Base-by-base conservation (phyloP, 1,284 basidiomycete genomes). In the Apiotrichum gamsii region DNA sequence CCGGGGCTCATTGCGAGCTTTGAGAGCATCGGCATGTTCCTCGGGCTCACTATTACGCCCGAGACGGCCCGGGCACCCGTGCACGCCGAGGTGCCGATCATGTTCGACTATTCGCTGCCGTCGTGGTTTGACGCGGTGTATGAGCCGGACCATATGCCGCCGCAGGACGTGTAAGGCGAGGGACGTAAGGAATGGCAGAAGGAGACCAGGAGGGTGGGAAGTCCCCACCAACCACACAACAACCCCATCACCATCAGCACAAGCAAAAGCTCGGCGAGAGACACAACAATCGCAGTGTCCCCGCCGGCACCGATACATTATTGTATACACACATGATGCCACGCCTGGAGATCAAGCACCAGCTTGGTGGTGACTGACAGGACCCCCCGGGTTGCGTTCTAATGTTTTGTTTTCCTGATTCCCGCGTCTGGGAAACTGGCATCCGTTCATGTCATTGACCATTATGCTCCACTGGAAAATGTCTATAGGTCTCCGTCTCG, bases 81-180 rank as follows among this genome's bases (percentile, higher is more conserved):
- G 31, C 16, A 34, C 14, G 34, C 35, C 18, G 49, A 51, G 33
- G 11, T 49, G n/a, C 52, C 46, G 4, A 18, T 45, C 46, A 51
- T 54, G 52, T 54, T 51, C 34, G 52, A 54, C 43, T 54, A 54
- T 30, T 36, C 39, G 8, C 43, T 54, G 13, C 49, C 52, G 15
- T 44, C 49, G 23, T 54, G 52, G 52, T 43, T 48, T 16, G 52
- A 54, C 33, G 14, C 15, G 10, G 6, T 39, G 35, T 45, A 39
- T 18, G 43, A 45, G 8, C 36, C 29, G 21, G 29, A 45, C 30
- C 28, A 30, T 5, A 5, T 45, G 21, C 40, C 16, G 19, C 16
- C 30, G 6, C 19, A 40, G 11, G 13, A 9, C 5, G 34, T 20
- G 18, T 35, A 19, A 35, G 10, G 10, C 6, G 5, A 5, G n/a